These are phyloP conservation scores for Articulospora tetracladia DNA, from an alignment of 495 filamentous ascomycete species.

Conservation along the genomic window DNA sequence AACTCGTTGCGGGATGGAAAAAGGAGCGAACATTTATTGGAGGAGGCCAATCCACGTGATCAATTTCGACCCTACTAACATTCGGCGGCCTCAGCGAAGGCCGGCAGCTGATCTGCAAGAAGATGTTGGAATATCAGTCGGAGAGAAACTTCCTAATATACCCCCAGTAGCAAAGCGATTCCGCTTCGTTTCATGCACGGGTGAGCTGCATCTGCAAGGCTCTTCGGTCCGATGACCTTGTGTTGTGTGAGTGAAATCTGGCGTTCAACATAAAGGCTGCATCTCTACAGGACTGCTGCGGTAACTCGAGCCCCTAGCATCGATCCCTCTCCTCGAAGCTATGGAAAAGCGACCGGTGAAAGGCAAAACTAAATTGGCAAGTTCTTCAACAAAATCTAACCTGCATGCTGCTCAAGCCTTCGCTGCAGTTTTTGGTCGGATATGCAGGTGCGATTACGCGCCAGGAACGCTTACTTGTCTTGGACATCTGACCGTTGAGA, in stretches of 20 bases:
- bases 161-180: background rate
- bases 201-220: conserved; percentile 2
- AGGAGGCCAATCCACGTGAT: background rate
- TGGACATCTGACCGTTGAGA: conserved; percentile 1
- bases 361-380: background rate
- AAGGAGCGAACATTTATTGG: too few species aligned
- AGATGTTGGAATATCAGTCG: background rate
- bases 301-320: background rate
- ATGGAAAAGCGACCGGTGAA: background rate
- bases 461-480: conserved; percentile 7
- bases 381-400: background rate
- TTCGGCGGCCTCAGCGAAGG: background rate
- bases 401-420: background rate
- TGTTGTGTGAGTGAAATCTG: background rate
- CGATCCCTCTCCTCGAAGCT: background rate
- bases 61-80: background rate
- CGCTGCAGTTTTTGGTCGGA: conserved; percentile 5
- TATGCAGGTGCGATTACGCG: conserved; percentile 13
- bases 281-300: background rate
- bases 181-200: conserved; percentile 1
- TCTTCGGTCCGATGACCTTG: conserved; percentile 8
- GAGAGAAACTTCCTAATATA: conserved; percentile 8
- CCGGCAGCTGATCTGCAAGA: background rate
- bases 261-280: background rate
- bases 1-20: too few species aligned